Conservation (phyloP, 2,329 filamentous ascomycete species). For the Penicillium sp. region DNA sequence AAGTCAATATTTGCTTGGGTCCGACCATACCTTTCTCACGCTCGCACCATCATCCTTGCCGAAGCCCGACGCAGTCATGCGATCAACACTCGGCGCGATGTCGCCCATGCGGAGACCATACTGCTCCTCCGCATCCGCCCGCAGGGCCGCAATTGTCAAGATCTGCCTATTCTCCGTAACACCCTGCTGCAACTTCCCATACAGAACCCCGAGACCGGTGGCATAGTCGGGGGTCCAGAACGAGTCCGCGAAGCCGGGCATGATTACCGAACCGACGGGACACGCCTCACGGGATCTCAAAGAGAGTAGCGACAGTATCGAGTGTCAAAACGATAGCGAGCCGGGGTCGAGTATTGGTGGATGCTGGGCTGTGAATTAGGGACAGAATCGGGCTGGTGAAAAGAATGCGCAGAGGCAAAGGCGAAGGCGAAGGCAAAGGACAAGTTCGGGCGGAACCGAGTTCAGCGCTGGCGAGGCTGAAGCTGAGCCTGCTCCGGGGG, state of each 20-base stretch:
- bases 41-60: constrained; percentile 91
- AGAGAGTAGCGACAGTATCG: neutral
- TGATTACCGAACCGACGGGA: constrained; percentile 48
- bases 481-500: neutral
- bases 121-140: constrained; percentile 90
- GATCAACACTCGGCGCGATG: constrained; percentile 81
- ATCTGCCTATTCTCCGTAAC: constrained; percentile 94
- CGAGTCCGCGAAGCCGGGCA: constrained; percentile 90
- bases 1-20: too few species aligned
- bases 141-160: constrained; percentile 86
- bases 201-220: constrained; percentile 90
- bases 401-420: too few species aligned
- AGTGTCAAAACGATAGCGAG: neutral
- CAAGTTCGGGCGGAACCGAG: constrained; percentile 3
- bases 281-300: neutral
- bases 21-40: constrained; percentile 79
- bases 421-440: neutral
- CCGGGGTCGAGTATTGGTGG: neutral
- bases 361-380: neutral
- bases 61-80: constrained; percentile 77
- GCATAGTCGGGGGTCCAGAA: constrained; percentile 99
- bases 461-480: neutral
- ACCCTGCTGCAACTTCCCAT: constrained; percentile 95
- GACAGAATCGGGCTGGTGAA: neutral
- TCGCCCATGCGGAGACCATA: constrained; percentile 82